Evolutionary conservation across 805 yeast species (phyloP).

Genomic region (Metschnikowia matae): DNA sequence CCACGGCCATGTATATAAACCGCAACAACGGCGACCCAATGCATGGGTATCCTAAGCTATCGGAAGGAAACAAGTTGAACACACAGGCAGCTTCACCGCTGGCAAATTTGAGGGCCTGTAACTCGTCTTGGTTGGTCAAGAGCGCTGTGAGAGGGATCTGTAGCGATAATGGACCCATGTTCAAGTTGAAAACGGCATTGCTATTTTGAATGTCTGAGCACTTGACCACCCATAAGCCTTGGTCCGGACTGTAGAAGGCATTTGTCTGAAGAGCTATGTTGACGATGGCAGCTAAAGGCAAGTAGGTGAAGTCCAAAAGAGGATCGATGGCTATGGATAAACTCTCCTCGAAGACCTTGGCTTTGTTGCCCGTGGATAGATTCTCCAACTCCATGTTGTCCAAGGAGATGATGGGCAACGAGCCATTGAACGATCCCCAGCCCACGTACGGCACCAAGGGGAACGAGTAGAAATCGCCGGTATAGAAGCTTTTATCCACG

Average conservation of each 20-base stretch:
- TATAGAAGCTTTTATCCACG: slow-evolving; percentile 44
- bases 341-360: slow-evolving; percentile 31
- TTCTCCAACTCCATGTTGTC: slow-evolving; percentile 24
- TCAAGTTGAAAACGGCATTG: slow-evolving; percentile 50
- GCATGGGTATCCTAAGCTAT: slow-evolving; percentile 44
- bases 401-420: slow-evolving; percentile 28
- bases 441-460: slow-evolving; percentile 42
- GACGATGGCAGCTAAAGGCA: slow-evolving; percentile 56
- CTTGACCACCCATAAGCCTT: slow-evolving; percentile 56
- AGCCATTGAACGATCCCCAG: slow-evolving; percentile 13
- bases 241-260: slow-evolving; percentile 51
- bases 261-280: slow-evolving; percentile 65
- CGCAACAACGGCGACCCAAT: slow-evolving; percentile 59
- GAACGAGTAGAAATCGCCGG: slow-evolving; percentile 47
- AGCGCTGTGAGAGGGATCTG: slow-evolving; percentile 48
- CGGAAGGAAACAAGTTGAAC: slow-evolving; percentile 48
- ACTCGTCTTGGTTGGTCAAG: slow-evolving; percentile 31
- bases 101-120: slow-evolving; percentile 42
- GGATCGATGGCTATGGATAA: slow-evolving; percentile 60
- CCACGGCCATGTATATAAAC: slow-evolving; percentile 57
- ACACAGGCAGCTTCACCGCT: slow-evolving; percentile 57
- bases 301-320: slow-evolving; percentile 42
- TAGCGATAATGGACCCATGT: slow-evolving; percentile 50
- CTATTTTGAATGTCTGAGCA: slow-evolving; percentile 47
- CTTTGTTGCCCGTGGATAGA: slow-evolving; percentile 31